phyloP scores from a whole-genome alignment of 2,329 filamentous ascomycete genomes.

The Cryphonectria radicalis region DNA sequence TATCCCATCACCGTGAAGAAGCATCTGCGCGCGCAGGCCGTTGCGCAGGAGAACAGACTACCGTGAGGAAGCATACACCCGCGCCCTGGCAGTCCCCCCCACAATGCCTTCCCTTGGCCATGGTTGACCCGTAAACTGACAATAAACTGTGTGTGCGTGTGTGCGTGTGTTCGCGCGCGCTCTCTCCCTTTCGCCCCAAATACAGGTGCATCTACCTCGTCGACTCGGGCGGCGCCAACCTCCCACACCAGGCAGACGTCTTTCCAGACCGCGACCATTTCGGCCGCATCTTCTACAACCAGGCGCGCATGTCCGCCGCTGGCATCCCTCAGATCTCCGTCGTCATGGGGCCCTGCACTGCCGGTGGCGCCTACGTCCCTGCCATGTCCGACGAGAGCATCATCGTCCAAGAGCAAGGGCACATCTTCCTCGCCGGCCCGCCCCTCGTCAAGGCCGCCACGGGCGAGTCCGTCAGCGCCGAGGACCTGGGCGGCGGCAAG shows the following conservation, averaged over 20 bases:
- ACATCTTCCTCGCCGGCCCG: conserved; percentile 94
- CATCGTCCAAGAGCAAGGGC: conserved; percentile 93
- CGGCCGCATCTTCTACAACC: conserved; percentile 97
- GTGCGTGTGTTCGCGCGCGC: no score
- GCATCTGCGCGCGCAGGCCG: conserved; percentile 87
- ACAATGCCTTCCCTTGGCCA: background rate
- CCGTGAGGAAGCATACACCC: conserved; percentile 51
- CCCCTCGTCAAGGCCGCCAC: conserved; percentile 96
- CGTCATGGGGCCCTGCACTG: conserved; percentile 97
- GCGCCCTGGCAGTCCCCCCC: no score
- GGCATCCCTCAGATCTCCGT: conserved; percentile 93
- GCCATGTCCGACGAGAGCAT: conserved; percentile 98
- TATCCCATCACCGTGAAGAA: conserved; percentile 98
- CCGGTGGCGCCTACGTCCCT: conserved; percentile 92
- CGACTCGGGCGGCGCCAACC: conserved; percentile 92
- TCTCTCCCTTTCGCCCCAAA: background rate
- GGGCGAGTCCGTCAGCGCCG: conserved; percentile 86
- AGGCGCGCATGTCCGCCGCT: conserved; percentile 86
- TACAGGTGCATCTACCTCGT: conserved; percentile 87
- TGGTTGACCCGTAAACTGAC: background rate
- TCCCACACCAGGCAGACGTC: conserved; percentile 93
- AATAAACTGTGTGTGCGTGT: no score
- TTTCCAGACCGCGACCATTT: conserved; percentile 96
- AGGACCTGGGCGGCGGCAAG: conserved; percentile 87
- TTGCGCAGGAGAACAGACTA: conserved; percentile 83